These are phyloP conservation scores for Yamadazyma friedrichii DNA, from an alignment of 1,139 yeast species.

Conservation along the genomic window DNA sequence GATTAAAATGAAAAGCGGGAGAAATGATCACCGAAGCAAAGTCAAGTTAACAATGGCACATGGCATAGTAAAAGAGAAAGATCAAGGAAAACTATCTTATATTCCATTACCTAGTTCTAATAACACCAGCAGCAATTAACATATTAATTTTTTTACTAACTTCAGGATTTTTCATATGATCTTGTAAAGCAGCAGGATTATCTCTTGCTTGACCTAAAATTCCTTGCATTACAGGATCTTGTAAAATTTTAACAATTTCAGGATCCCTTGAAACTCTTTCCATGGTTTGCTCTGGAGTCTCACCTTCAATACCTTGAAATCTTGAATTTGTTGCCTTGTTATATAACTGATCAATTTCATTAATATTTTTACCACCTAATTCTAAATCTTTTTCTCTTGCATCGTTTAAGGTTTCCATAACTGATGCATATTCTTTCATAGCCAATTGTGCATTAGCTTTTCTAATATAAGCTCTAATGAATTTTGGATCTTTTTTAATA, in stretches of 20 bases:
- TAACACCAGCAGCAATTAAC: constrained; percentile 95
- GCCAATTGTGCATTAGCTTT: constrained; percentile 95
- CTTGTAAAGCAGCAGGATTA: constrained; percentile 95
- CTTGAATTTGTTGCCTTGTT: constrained; percentile 77
- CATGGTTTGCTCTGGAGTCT: constrained; percentile 92
- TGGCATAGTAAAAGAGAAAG: not conserved
- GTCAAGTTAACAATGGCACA: too few relatives aligned
- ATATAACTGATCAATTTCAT: constrained; percentile 82
- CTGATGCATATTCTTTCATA: constrained; percentile 80
- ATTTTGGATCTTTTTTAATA: constrained; percentile 80
- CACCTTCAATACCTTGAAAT: constrained; percentile 81
- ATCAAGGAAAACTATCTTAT: not conserved
- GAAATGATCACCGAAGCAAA: not conserved
- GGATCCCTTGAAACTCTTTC: constrained; percentile 93
- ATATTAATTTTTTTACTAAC: constrained; percentile 85
- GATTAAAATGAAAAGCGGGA: too few relatives aligned
- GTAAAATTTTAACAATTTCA: constrained; percentile 84
- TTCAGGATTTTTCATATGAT: constrained; percentile 96
- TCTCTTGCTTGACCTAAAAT: constrained; percentile 92
- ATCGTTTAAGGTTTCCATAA: constrained; percentile 74
- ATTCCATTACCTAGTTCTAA: constrained; percentile 71
- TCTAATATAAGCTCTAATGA: constrained; percentile 93
- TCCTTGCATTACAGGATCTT: constrained; percentile 97
- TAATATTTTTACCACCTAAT: constrained; percentile 55
- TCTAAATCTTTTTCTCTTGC: constrained; percentile 78